Conservation (phyloP, 805 yeast genomes). For the Nakazawaea pomicola region DNA sequence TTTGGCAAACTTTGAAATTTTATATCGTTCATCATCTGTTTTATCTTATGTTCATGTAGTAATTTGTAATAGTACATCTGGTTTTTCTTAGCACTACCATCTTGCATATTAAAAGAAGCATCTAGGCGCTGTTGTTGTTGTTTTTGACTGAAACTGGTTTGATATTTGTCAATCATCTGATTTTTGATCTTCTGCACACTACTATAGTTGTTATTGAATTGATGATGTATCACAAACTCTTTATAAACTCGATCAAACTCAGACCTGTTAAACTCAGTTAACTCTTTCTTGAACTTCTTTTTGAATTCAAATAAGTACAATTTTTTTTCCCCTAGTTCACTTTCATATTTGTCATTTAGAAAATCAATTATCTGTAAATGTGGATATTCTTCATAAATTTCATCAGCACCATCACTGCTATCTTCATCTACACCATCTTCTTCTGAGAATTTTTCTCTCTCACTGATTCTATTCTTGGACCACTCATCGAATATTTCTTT, state of each 20-base stretch:
- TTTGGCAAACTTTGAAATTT: conserved; percentile 3
- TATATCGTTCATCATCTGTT: conserved; percentile 7
- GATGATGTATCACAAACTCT: conserved; percentile 4
- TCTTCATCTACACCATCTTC: conserved; percentile 12
- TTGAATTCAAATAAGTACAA: conserved; percentile 11
- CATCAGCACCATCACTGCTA: not conserved
- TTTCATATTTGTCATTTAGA: conserved; percentile 9
- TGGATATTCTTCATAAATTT: conserved; percentile 2
- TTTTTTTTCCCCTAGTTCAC: conserved; percentile 2
- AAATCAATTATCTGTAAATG: conserved; percentile 4
- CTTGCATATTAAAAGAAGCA: no score
- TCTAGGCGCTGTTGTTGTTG: no score
- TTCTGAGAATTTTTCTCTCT: no score
- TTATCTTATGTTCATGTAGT: no score
- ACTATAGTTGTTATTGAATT: not conserved
- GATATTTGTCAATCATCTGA: not conserved
- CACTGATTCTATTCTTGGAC: conserved; percentile 30
- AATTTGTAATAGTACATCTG: no score
- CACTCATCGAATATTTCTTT: conserved; percentile 40
- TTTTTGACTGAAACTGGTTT: no score
- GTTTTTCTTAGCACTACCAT: no score
- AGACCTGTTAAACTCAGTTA: not conserved
- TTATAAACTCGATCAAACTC: conserved; percentile 10
- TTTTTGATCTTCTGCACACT: not conserved
- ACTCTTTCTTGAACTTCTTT: conserved; percentile 3